phyloP scores from a whole-genome alignment of 495 filamentous ascomycete genomes.

The Mytilinidion resinicola region DNA sequence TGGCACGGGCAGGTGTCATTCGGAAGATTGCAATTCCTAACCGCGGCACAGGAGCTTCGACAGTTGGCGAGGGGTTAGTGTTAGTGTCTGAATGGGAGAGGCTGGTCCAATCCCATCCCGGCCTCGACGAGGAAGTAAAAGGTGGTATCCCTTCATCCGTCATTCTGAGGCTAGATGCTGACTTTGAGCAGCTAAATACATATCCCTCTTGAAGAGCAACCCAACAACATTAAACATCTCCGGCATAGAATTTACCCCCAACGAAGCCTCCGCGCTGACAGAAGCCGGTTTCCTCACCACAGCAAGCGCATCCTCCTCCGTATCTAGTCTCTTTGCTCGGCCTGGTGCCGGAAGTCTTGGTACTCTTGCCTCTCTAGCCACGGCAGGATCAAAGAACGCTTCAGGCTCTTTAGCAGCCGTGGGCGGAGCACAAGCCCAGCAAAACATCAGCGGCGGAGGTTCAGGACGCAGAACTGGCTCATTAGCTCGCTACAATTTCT shows the following conservation, averaged over 20 bases:
- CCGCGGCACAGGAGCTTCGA: conserved; percentile 52
- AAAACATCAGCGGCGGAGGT: conserved; percentile 49
- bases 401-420: conserved; percentile 59
- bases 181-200: conserved; percentile 42
- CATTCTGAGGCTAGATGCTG: conserved; percentile 20
- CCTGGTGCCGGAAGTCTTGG: conserved; percentile 44
- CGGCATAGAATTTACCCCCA: conserved; percentile 41
- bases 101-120: conserved; percentile 42
- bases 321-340: conserved; percentile 46
- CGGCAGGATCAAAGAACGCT: conserved; percentile 47
- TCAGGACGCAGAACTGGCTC: neutral
- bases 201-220: conserved; percentile 48
- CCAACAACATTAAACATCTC: conserved; percentile 49
- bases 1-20: conserved; percentile 53
- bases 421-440: conserved; percentile 52
- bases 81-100: conserved; percentile 55
- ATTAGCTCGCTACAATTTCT: conserved; percentile 48
- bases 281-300: conserved; percentile 67
- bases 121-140: conserved; percentile 46
- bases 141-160: conserved; percentile 23
- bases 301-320: conserved; percentile 41
- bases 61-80: conserved; percentile 66
- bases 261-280: conserved; percentile 55
- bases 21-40: conserved; percentile 62
- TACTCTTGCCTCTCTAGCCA: conserved; percentile 48